Conservation (phyloP, 116 monocot genomes). For the Papilionanthe hybrid region DNA sequence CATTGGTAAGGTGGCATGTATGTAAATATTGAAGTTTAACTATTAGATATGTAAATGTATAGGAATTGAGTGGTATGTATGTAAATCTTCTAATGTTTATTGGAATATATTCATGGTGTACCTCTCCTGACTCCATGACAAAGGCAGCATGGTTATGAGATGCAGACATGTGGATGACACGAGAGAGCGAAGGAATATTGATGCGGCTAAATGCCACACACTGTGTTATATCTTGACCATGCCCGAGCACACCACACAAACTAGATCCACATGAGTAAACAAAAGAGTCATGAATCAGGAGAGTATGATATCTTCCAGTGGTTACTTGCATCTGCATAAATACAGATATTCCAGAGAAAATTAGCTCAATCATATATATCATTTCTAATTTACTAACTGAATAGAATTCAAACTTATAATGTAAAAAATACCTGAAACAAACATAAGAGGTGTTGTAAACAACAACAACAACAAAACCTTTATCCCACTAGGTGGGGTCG, state of each 20-base stretch:
- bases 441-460: too few species aligned
- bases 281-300: slow-evolving; percentile 63
- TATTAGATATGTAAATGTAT: too few species aligned
- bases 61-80: too few species aligned
- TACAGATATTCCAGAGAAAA: not conserved
- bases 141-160: slow-evolving; percentile 96
- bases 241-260: slow-evolving; percentile 96
- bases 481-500: too few species aligned
- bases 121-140: slow-evolving; percentile 90
- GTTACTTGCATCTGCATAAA: slow-evolving; percentile 75
- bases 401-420: too few species aligned
- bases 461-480: too few species aligned
- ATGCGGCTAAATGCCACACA: slow-evolving; percentile 70
- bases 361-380: not conserved
- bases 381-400: too few species aligned
- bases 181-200: slow-evolving; percentile 62
- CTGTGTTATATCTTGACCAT: slow-evolving; percentile 90
- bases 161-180: slow-evolving; percentile 76
- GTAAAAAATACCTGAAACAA: too few species aligned
- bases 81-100: not conserved
- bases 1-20: too few species aligned
- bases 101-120: slow-evolving; percentile 16
- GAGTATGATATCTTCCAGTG: slow-evolving; percentile 90
- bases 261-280: slow-evolving; percentile 97
- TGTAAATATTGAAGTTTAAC: too few species aligned